Conservation (phyloP, 2,329 filamentous ascomycete species). For the Fusarium clavum region DNA sequence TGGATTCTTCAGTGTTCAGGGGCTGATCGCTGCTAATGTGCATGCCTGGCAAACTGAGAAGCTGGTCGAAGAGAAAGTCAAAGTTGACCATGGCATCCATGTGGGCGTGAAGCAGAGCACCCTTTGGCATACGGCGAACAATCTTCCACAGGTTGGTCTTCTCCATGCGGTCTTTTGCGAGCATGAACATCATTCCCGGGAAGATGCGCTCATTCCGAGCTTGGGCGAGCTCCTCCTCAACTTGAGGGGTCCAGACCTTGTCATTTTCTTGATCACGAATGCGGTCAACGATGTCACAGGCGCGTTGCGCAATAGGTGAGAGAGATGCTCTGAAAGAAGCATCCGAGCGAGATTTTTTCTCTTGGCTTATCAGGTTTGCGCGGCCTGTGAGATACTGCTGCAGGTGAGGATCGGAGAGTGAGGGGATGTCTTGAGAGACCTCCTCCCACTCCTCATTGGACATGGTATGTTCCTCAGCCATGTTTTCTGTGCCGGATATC, state of each 20-base stretch:
- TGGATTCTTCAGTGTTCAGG: constrained; percentile 65
- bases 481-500: constrained; percentile 24
- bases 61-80: constrained; percentile 79
- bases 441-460: constrained; percentile 70
- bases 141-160: constrained; percentile 87
- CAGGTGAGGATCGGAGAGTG: constrained; percentile 77
- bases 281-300: constrained; percentile 81
- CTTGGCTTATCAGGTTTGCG: constrained; percentile 79
- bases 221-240: constrained; percentile 76
- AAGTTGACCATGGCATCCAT: constrained; percentile 92
- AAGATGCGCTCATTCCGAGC: constrained; percentile 73
- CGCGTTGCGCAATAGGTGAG: constrained; percentile 81
- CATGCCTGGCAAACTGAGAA: constrained; percentile 78
- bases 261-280: constrained; percentile 83
- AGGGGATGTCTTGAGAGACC: constrained; percentile 66
- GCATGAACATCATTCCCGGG: constrained; percentile 93
- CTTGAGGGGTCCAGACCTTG: constrained; percentile 79
- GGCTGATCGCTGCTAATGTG: constrained; percentile 73
- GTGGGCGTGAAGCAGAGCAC: constrained; percentile 86
- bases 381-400: constrained; percentile 84
- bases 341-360: constrained; percentile 84
- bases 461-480: constrained; percentile 51
- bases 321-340: constrained; percentile 76
- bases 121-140: constrained; percentile 88
- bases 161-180: constrained; percentile 89